A percentile compares a stretch with the other conserved stretches of the same genome.
Evolutionary conservation across 257 asterid species (phyloP).

Genomic region (Primulina huaijiensis): DNA sequence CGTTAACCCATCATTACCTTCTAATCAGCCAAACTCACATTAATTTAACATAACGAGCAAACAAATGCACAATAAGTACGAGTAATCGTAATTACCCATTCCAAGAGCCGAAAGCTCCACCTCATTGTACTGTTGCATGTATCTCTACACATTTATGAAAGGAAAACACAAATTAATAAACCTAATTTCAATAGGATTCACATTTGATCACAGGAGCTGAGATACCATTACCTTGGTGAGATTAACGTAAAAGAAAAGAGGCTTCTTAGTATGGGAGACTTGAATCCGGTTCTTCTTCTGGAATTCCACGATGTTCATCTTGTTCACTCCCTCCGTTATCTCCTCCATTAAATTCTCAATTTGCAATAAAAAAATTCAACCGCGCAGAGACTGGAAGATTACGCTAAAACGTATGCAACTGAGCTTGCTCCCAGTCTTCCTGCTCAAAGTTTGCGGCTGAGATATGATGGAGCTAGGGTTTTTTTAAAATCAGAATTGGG

Average conservation of each 20-base stretch:
- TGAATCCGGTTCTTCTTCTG: conserved; percentile 78
- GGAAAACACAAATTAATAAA: conserved; percentile 17
- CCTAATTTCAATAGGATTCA: neutral
- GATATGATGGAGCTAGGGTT: conserved; percentile 20
- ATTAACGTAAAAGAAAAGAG: conserved; percentile 78
- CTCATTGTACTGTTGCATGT: conserved; percentile 75
- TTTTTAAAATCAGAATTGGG: conserved; percentile 29
- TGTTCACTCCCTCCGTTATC: conserved; percentile 56
- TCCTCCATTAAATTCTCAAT: conserved; percentile 42
- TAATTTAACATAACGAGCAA: neutral
- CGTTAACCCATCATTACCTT: neutral
- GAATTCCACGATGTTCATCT: conserved; percentile 41
- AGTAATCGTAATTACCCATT: conserved; percentile 54
- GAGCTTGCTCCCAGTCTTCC: conserved; percentile 10
- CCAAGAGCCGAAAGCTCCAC: conserved; percentile 92
- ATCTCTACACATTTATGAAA: conserved; percentile 43
- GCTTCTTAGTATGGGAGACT: conserved; percentile 74
- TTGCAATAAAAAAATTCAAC: neutral
- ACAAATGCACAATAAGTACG: conserved; percentile 1
- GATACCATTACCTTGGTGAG: conserved; percentile 56
- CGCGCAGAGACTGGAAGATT: neutral
- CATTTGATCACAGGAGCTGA: neutral
- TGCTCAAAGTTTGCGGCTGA: neutral
- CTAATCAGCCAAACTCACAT: neutral
- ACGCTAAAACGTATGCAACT: neutral